phyloP scores from a whole-genome alignment of 2,329 filamentous ascomycete genomes.

The Cladosporium sp. region DNA sequence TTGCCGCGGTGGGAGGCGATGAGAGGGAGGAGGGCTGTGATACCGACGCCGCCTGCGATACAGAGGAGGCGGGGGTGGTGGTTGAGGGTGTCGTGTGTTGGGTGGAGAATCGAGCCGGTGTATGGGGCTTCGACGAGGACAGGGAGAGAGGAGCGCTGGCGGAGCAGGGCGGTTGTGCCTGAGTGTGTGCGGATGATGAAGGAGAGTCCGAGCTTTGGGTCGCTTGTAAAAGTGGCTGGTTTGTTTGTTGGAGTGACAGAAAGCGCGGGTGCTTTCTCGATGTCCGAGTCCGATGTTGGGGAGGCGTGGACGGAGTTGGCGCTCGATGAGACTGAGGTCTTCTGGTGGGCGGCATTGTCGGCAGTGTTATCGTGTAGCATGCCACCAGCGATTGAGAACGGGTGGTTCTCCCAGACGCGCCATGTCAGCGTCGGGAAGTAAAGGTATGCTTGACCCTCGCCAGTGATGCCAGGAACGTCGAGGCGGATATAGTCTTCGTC shows the following conservation, averaged over 20 bases:
- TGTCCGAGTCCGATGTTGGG: slow-evolving; percentile 3
- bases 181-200: slow-evolving; percentile 42
- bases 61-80: slow-evolving; percentile 41
- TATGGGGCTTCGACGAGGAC: slow-evolving; percentile 47
- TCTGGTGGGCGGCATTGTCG: not conserved
- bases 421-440: slow-evolving; percentile 53
- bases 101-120: slow-evolving; percentile 26
- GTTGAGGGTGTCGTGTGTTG: slow-evolving; percentile 27
- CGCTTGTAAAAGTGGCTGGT: not conserved
- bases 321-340: slow-evolving; percentile 2
- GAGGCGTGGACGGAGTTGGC: slow-evolving; percentile 3
- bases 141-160: slow-evolving; percentile 29
- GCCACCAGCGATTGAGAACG: slow-evolving; percentile 49
- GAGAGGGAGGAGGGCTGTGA: slow-evolving; percentile 48
- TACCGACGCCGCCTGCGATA: slow-evolving; percentile 53
- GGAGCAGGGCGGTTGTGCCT: slow-evolving; percentile 43
- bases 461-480: slow-evolving; percentile 46
- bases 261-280: slow-evolving; percentile 3
- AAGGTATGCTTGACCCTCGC: slow-evolving; percentile 47
- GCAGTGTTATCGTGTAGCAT: slow-evolving; percentile 29
- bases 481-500: slow-evolving; percentile 43
- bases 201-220: slow-evolving; percentile 35
- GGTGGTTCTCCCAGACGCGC: slow-evolving; percentile 56
- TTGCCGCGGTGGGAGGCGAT: slow-evolving; percentile 33
- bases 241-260: not conserved